A percentile compares a stretch with the other conserved stretches of the same genome.
These are phyloP conservation scores for Schizothecium vesticola DNA, from an alignment of 495 filamentous ascomycete species.

Conservation along the genomic window DNA sequence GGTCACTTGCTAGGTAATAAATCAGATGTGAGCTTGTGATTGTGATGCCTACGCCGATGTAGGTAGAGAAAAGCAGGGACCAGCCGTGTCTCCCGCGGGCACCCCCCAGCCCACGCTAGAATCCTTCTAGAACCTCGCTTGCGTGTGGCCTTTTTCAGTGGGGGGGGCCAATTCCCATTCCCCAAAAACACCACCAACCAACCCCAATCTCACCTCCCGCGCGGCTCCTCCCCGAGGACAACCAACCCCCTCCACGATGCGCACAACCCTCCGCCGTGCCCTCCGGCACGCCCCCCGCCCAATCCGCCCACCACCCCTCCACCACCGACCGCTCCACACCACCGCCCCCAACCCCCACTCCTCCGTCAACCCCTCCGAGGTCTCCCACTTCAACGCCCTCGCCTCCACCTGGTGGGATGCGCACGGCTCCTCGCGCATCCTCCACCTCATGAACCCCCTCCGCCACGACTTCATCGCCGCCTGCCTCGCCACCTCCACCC, in stretches of 20 bases:
- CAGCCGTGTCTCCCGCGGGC: neutral
- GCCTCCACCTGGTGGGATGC: conserved; percentile 98
- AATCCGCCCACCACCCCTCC: conserved; percentile 2
- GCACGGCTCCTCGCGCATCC: conserved; percentile 80
- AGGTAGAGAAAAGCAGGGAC: neutral
- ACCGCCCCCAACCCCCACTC: conserved; percentile 26
- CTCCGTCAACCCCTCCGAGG: conserved; percentile 77
- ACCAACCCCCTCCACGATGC: neutral
- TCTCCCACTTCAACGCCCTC: conserved; percentile 90
- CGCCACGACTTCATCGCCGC: conserved; percentile 83
- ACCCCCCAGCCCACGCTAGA: conserved; percentile 15
- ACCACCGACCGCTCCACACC: neutral
- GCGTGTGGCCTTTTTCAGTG: neutral
- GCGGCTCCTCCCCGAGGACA: neutral
- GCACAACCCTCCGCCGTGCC: neutral
- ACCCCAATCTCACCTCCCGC: neutral
- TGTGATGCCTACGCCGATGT: neutral
- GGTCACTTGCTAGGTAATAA: neutral
- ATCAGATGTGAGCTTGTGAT: neutral
- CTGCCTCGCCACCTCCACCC: conserved; percentile 50
- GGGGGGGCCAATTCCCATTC: neutral
- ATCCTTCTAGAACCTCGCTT: conserved; percentile 23
- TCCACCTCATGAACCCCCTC: conserved; percentile 97
- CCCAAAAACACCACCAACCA: neutral
- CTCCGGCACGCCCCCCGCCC: conserved; percentile 2